These are phyloP conservation scores for Echites panduratus DNA, from an alignment of 257 asterid genomes.

Conservation along the genomic window DNA sequence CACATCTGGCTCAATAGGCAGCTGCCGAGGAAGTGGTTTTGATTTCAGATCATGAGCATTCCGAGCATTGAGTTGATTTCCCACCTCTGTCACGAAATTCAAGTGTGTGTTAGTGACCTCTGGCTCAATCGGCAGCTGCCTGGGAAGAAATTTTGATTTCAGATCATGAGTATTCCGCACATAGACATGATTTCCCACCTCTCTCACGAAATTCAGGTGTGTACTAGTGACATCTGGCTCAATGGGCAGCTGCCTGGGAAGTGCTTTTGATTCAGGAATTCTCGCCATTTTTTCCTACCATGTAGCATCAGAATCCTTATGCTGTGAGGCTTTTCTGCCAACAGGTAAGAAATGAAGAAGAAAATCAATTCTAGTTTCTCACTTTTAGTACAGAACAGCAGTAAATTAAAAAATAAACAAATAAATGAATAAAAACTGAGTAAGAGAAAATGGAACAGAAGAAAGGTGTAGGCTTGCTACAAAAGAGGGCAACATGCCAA, in stretches of 20 bases:
- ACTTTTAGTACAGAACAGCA: not conserved
- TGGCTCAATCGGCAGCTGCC: slow-evolving; percentile 33
- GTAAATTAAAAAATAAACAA: not conserved
- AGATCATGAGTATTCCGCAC: slow-evolving; percentile 21
- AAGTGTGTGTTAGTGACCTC: slow-evolving; percentile 33
- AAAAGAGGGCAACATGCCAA: not conserved
- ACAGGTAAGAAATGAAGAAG: not conserved
- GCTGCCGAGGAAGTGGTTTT: slow-evolving; percentile 44
- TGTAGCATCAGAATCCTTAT: slow-evolving; percentile 51
- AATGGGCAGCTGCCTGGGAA: slow-evolving; percentile 44
- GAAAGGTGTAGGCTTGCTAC: not conserved
- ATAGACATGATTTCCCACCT: slow-evolving; percentile 31
- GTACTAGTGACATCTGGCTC: not conserved
- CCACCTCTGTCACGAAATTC: slow-evolving; percentile 34
- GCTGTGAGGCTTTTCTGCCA: not conserved
- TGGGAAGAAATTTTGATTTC: slow-evolving; percentile 37
- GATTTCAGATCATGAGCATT: slow-evolving; percentile 40
- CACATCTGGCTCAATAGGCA: slow-evolving; percentile 28
- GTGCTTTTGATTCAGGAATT: slow-evolving; percentile 40
- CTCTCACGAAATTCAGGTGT: slow-evolving; percentile 33
- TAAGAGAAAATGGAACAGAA: not conserved
- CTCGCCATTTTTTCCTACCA: slow-evolving; percentile 49
- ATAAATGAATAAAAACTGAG: too few species aligned
- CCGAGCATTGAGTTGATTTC: slow-evolving; percentile 24
- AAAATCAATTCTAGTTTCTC: not conserved